These are phyloP conservation scores for Pyrus hybrid DNA, from an alignment of 331 rosid genomes.

Conservation along the genomic window DNA sequence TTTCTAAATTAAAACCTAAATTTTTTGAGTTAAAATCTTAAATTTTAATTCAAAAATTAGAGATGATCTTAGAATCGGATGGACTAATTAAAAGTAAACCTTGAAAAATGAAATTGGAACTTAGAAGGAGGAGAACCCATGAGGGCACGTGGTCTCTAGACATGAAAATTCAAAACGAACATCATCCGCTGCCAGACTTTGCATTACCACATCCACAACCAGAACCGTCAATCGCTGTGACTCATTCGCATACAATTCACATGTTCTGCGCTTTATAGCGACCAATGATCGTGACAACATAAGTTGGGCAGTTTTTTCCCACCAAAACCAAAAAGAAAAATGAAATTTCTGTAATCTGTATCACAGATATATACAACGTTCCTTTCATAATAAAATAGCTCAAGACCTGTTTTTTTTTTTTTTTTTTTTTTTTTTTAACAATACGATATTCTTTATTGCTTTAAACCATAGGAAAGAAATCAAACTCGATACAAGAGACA, in stretches of 20 bases:
- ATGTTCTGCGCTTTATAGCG: not conserved
- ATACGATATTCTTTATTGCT: too few relatives aligned
- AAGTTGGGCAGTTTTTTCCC: not conserved
- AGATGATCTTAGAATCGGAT: too few relatives aligned
- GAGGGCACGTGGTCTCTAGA: not conserved
- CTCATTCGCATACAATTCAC: not conserved
- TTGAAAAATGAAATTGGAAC: not conserved
- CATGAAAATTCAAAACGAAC: not conserved
- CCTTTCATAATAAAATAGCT: not conserved
- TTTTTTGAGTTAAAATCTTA: too few relatives aligned
- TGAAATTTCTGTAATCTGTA: not conserved
- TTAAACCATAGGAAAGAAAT: too few relatives aligned
- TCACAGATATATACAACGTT: not conserved
- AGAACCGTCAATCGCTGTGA: not conserved
- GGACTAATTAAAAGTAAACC: not conserved
- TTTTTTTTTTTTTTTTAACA: too few relatives aligned
- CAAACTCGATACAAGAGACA: too few relatives aligned
- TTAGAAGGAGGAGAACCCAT: not conserved
- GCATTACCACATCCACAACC: not conserved
- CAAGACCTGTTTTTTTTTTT: rapidly evolving
- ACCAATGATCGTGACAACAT: not conserved
- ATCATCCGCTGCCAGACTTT: not conserved
- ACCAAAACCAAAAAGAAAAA: not conserved
- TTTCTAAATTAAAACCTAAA: too few relatives aligned
- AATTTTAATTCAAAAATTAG: too few relatives aligned